Percentiles rank a stretch among this genome's conserved stretches.
Evolutionary conservation across 2,329 filamentous ascomycete genomes (phyloP).

Genomic region (Ceratocystis huliohia): DNA sequence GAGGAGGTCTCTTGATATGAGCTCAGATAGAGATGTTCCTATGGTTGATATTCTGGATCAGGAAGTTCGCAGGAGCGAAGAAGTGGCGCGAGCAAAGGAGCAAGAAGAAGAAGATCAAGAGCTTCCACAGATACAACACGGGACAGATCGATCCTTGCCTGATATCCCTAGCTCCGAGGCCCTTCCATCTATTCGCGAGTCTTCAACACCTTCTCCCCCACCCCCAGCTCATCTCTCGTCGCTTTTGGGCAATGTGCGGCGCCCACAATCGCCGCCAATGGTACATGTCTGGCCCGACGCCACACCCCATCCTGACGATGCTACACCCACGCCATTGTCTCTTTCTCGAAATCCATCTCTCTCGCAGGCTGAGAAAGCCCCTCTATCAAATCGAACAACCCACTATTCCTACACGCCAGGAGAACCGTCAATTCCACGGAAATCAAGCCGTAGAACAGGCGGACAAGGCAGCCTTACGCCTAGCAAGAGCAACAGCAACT

Average conservation of each 20-base stretch:
- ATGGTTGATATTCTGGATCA: slow-evolving; percentile 16
- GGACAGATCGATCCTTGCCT: slow-evolving; percentile 14
- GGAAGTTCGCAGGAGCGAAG: neutral
- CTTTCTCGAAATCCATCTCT: slow-evolving; percentile 16
- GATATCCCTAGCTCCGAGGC: slow-evolving; percentile 20
- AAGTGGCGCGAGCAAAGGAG: neutral
- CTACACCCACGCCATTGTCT: slow-evolving; percentile 9
- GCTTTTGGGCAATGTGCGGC: slow-evolving; percentile 8
- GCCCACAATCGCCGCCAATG: slow-evolving; percentile 3
- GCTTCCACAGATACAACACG: slow-evolving; percentile 12
- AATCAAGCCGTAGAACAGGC: slow-evolving; percentile 10
- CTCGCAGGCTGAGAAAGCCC: slow-evolving; percentile 7
- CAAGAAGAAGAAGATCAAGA: slow-evolving; percentile 10
- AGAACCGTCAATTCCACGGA: slow-evolving; percentile 10
- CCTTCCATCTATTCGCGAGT: slow-evolving; percentile 18
- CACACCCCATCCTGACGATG: slow-evolving; percentile 12
- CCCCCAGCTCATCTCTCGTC: slow-evolving; percentile 1
- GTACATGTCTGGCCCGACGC: slow-evolving; percentile 14
- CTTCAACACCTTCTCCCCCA: slow-evolving; percentile 11
- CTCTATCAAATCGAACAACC: neutral
- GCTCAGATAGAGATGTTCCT: slow-evolving; percentile 6
- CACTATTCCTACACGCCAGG: slow-evolving; percentile 11
- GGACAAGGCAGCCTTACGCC: neutral
- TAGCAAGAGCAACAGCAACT: slow-evolving; percentile 10
- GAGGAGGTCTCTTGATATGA: neutral